Base-by-base conservation (phyloP, 2,329 filamentous ascomycete species). In the Ramularia endophylla region DNA sequence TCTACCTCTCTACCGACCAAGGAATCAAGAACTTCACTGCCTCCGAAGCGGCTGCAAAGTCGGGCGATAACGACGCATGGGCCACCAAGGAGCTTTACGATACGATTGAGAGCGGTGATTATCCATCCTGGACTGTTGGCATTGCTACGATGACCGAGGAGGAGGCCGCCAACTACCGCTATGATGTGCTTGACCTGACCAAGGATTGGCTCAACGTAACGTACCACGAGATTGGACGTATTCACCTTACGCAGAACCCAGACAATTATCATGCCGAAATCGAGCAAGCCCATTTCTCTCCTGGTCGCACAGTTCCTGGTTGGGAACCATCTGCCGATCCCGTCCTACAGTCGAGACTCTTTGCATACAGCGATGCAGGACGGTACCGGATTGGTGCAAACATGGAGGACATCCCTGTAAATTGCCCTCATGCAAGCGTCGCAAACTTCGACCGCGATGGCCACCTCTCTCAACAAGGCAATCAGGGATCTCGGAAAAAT, bases 181-280 rank as follows among this genome's bases (percentile, higher is more conserved):
- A 74, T 44, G 71, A 75, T 38, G 66, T 69, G 6, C 74, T 76
- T 45, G 72, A 76, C 47, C 63, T 75, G 4, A 75, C 73, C 27
- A 75, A 75, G 53, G 63, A 74, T 39, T 76, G 72, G 72, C 71
- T 70, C 1, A 60, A 67, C 27, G 59, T 59, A 17, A 57, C 67
- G 32, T 75, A 73, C 47, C 72, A 51, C 16, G 51, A 51, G 29
- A 70, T 75, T 36, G 72, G 73, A 3, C 65, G 65, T 12, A 60
- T 76, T 1, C 66, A 71, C 0, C 58, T 77, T 6, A 76, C 74
- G 58, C 74, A 73, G 56, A 75, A 75, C 56, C 71, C 71, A 0
- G 70, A 74, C 46, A 71, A 74, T 56, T 75, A 67, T 56, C 65
- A 70, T 48, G 61, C 66, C 8, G 72, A 77, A 43, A 67, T 74